Evolutionary conservation across 768 basidiomycete genomes (phyloP), one percentile per base, ranked within the genome.

Genomic region (Leccinellum rugosiceps): DNA sequence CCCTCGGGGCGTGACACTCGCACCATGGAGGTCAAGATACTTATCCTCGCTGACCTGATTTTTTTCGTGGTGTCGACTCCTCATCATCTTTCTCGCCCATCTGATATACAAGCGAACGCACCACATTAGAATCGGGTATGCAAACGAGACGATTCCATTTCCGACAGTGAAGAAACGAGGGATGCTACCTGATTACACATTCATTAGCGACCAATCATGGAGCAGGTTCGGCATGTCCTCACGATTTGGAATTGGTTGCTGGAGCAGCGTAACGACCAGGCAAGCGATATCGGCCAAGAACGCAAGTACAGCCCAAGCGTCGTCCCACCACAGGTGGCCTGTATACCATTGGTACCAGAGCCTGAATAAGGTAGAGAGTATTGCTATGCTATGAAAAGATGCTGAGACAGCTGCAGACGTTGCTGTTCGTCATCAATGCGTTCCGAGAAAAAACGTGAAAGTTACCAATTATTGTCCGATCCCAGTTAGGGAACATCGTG

Each of bases 301-400:
- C 4, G 67, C 68, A 3, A 65, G 11, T 13, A 8, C 26, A 2
- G 63, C 68, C 60, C 60, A 65, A 4, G 50, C 63, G 34, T 69
- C 70, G 23, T 69, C 68, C 63, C 68, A 70, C 68, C 66, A 66
- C 50, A 69, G 26, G 6, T 47, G 67, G 6, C 28, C 46, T 19
- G 43, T 63, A 45, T 56, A 44, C 64, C 58, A 66, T 48, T 58
- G 50, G 30, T 63, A 71, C 55, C 59, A 61, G 38, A 67, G 54
- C 38, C 68, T 58, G 43, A 71, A 69, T 30, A 65, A 10, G 11
- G 67, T 67, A 2, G 44, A 56, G n/a, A 60, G 26, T 52, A 71
- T 61, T 5, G 69, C 64, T 14, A 59, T 47, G 5, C 61, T 11
- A 25, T 71, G 69, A 43, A 68, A 62, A 32, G 60, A 59, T 9